These are phyloP conservation scores for Nicotiana tabacum DNA, from an alignment of 257 asterid genomes.

Conservation along the genomic window DNA sequence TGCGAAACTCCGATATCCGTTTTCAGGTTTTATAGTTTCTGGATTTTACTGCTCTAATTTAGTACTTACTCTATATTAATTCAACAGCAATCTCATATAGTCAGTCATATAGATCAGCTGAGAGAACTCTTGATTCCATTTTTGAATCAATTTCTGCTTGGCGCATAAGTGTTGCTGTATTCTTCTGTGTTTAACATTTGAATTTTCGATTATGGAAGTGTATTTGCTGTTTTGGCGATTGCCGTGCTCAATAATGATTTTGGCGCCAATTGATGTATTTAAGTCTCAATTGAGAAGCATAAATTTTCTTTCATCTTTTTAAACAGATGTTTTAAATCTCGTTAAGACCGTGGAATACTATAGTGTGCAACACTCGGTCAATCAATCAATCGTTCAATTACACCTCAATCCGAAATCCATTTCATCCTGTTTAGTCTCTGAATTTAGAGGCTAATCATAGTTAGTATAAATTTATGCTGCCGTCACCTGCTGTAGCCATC, in stretches of 20 bases:
- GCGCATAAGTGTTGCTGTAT: neutral
- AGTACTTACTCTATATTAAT: neutral
- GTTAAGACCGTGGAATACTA: neutral
- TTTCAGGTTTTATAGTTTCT: constrained; percentile 31
- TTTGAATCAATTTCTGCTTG: neutral
- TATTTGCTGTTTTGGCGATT: neutral
- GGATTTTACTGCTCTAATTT: neutral
- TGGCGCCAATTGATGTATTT: neutral
- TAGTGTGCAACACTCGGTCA: neutral
- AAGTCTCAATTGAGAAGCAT: too few relatives aligned
- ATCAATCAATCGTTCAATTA: neutral
- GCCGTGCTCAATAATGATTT: neutral
- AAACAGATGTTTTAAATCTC: neutral
- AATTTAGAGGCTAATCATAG: neutral
- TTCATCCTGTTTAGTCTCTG: neutral
- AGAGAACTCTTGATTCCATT: neutral
- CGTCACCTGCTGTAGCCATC: neutral
- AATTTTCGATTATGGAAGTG: neutral
- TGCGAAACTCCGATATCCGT: constrained; percentile 26
- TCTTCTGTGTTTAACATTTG: neutral
- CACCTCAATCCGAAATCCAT: neutral
- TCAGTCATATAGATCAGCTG: neutral
- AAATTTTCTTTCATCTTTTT: too few relatives aligned
- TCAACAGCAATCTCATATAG: neutral
- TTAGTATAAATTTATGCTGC: neutral